Base-by-base conservation (phyloP, 805 yeast genomes). In the Lipomyces mesembrius region DNA sequence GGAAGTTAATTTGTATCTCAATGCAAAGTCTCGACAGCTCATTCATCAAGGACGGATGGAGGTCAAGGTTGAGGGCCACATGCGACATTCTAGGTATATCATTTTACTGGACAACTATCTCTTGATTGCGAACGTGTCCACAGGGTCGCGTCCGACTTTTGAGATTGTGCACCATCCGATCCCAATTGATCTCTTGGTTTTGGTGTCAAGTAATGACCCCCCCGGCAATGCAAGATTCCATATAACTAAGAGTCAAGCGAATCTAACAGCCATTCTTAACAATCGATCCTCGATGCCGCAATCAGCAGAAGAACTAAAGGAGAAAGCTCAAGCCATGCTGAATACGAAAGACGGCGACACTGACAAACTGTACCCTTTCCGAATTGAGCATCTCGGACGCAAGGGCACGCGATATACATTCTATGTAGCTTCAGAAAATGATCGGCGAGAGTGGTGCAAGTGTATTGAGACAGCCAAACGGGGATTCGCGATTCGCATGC, bases 81-180 rank as follows among this genome's bases (percentile, higher is more conserved):
- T 22, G 35, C 51, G 59, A 43, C 60, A 56, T 20, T 11, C 58
- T 12, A 20, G 80, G 0, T 81, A 85, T 70, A 72, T 89, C 29
- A 84, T 90, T 22, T 77, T 91, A 35, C 77, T 91, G 61, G 96
- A 91, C 74, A 90, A 91, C 73, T 90, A 82, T 72, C 77, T 91
- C 56, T 74, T 80, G 2, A 65, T 80, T 29, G 79, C 79, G 0
- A 69, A 74, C 34, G 76, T 77, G 51, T 75, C 79, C 2, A 75
- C 56, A 73, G 64, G 57, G 5, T 35, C 53, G 17, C 34, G 61
- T 17, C 49, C 52, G 32, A 39, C 52, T 12, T 59, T 51, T 34
- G 63, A 61, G 9, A 29, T 67, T 9, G 46, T 34, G 29, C 9
- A 39, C 2, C 52, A 62, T 25, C 82, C 83, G 5, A 79, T 80